These are phyloP conservation scores for Ustilago shanxiensis DNA, from an alignment of 1,284 basidiomycete genomes.

Conservation along the genomic window DNA sequence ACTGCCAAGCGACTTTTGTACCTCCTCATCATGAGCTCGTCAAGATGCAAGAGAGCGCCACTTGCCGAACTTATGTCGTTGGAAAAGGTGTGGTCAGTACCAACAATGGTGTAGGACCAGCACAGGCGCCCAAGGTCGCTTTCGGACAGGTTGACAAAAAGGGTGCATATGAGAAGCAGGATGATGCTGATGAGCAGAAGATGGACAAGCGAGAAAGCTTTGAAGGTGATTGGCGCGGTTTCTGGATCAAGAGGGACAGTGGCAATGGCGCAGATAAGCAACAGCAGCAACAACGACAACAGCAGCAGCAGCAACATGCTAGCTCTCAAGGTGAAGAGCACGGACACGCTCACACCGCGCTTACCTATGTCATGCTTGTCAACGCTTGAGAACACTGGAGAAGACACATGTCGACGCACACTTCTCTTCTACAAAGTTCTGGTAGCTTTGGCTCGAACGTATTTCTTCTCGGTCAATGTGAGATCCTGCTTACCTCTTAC, in stretches of 20 bases:
- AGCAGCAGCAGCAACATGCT: background rate
- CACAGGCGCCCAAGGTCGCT: background rate
- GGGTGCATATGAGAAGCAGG: background rate
- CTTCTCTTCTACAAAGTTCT: background rate
- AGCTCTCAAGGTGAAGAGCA: background rate
- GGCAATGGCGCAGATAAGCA: background rate
- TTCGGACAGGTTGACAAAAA: background rate
- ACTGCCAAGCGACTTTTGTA: constrained; percentile 25
- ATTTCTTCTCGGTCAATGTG: background rate
- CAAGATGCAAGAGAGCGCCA: background rate
- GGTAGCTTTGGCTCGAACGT: too few species aligned
- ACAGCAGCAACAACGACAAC: background rate
- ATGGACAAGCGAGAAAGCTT: background rate
- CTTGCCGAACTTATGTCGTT: background rate
- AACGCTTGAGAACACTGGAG: background rate
- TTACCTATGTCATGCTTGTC: constrained; percentile 27
- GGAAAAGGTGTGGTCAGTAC: background rate
- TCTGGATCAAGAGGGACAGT: background rate
- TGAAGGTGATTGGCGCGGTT: background rate
- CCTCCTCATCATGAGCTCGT: background rate
- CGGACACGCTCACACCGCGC: background rate
- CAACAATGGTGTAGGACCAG: background rate
- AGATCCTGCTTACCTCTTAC: background rate
- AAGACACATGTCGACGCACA: constrained; percentile 11
- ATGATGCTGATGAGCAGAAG: background rate